phyloP scores from a whole-genome alignment of 2,329 filamentous ascomycete species.

The Alternaria postmessia region DNA sequence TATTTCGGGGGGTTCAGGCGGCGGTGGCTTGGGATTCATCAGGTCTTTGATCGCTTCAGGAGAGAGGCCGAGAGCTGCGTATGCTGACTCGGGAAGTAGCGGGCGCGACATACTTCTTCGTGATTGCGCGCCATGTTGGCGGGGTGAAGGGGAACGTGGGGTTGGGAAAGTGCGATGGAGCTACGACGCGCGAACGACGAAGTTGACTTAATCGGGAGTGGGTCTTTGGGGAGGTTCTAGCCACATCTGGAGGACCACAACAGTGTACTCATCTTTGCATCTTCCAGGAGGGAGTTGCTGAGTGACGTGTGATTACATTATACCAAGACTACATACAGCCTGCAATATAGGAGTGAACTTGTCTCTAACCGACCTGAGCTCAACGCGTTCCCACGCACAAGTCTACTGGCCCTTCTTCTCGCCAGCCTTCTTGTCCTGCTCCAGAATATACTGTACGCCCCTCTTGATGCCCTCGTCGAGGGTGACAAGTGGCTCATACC shows the following conservation, averaged over 20 bases:
- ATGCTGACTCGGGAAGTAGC: slow-evolving; percentile 48
- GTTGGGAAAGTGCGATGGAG: slow-evolving; percentile 8
- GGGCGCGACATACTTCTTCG: slow-evolving; percentile 44
- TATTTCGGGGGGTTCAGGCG: slow-evolving; percentile 22
- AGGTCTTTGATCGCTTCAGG: slow-evolving; percentile 41
- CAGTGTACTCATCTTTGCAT: background rate
- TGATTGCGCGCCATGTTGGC: slow-evolving; percentile 37
- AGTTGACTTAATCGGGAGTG: slow-evolving; percentile 18
- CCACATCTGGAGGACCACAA: slow-evolving; percentile 4
- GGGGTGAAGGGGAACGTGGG: slow-evolving; percentile 17
- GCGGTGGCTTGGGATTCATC: slow-evolving; percentile 41
- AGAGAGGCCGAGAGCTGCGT: slow-evolving; percentile 45
- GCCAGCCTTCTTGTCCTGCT: slow-evolving; percentile 39
- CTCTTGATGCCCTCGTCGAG: slow-evolving; percentile 68
- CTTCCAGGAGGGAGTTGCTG: background rate
- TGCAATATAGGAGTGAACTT: background rate
- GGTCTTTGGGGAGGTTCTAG: slow-evolving; percentile 19
- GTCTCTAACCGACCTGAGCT: background rate
- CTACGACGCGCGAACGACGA: slow-evolving; percentile 12
- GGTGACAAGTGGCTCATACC: slow-evolving; percentile 72
- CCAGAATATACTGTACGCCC: slow-evolving; percentile 54
- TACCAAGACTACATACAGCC: background rate
- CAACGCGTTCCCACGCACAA: background rate
- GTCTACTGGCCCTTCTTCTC: slow-evolving; percentile 48
- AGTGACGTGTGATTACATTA: background rate